Conservation (phyloP, 768 basidiomycete species). For the Podaxis sp. region DNA sequence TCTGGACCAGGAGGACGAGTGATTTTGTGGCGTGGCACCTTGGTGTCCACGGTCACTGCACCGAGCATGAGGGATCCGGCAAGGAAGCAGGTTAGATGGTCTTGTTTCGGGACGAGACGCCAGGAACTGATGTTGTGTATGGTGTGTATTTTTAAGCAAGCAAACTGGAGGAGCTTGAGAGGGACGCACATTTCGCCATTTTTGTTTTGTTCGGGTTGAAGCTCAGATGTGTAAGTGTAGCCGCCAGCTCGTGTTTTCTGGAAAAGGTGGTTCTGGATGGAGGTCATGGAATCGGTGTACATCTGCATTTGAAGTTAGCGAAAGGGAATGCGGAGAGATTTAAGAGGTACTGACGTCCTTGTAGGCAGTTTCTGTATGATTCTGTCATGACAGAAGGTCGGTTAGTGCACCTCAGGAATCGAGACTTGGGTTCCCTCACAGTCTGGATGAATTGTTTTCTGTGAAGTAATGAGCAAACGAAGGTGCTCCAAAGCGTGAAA, state of each 20-base stretch:
- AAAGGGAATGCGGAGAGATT: neutral
- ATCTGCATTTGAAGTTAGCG: slow-evolving; percentile 49
- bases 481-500: neutral
- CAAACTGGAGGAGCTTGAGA: neutral
- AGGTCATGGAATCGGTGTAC: slow-evolving; percentile 86
- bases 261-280: slow-evolving; percentile 75
- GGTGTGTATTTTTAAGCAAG: neutral
- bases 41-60: slow-evolving; percentile 66
- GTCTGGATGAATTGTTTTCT: slow-evolving; percentile 86
- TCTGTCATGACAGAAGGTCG: slow-evolving; percentile 35
- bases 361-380: slow-evolving; percentile 54
- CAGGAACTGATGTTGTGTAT: slow-evolving; percentile 48
- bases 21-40: slow-evolving; percentile 40
- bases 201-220: slow-evolving; percentile 55
- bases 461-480: slow-evolving; percentile 6
- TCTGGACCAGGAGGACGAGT: slow-evolving; percentile 67
- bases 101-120: slow-evolving; percentile 84
- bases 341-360: slow-evolving; percentile 21
- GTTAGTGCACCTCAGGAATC: neutral
- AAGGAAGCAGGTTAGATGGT: slow-evolving; percentile 95
- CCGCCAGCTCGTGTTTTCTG: slow-evolving; percentile 56
- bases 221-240: slow-evolving; percentile 80
- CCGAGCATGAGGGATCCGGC: slow-evolving; percentile 92
- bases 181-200: slow-evolving; percentile 37
- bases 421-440: slow-evolving; percentile 32